These are phyloP conservation scores for Mycoemilia scoparia DNA, from an alignment of 192 early-diverging fungal species.

Conservation along the genomic window DNA sequence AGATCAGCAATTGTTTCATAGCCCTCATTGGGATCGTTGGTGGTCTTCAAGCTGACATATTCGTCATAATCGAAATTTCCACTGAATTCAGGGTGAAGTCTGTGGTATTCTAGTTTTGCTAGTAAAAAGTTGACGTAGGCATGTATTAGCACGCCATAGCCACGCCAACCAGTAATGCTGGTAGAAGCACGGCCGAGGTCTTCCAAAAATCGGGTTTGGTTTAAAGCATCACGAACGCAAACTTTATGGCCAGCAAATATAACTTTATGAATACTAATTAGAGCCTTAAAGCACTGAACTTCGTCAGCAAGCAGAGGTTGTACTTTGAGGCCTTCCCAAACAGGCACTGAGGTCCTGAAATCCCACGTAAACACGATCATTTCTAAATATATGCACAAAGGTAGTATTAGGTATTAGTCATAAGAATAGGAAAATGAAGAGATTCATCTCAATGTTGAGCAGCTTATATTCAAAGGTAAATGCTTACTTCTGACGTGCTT, in stretches of 20 bases:
- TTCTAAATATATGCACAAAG: constrained; percentile 14
- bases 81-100: constrained; percentile 77
- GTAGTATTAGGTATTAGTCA: constrained; percentile 1
- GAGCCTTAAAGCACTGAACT: constrained; percentile 88
- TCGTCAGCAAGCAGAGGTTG: constrained; percentile 82
- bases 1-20: constrained; percentile 95
- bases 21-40: constrained; percentile 97
- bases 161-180: constrained; percentile 17
- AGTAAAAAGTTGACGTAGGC: constrained; percentile 77
- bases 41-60: constrained; percentile 78
- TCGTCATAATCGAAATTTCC: constrained; percentile 96
- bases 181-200: constrained; percentile 30
- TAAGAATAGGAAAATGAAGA: not conserved
- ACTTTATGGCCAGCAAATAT: constrained; percentile 77
- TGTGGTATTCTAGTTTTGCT: constrained; percentile 83
- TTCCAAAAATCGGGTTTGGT: constrained; percentile 72
- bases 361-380: constrained; percentile 93
- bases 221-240: constrained; percentile 64
- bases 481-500: constrained; percentile 63
- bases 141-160: constrained; percentile 74
- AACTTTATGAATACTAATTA: constrained; percentile 90
- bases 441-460: not conserved
- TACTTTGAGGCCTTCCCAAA: constrained; percentile 75
- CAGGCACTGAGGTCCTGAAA: constrained; percentile 60
- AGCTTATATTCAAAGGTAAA: not conserved